Base-by-base conservation (phyloP, 768 basidiomycete species). In the Pisolithus albus region DNA sequence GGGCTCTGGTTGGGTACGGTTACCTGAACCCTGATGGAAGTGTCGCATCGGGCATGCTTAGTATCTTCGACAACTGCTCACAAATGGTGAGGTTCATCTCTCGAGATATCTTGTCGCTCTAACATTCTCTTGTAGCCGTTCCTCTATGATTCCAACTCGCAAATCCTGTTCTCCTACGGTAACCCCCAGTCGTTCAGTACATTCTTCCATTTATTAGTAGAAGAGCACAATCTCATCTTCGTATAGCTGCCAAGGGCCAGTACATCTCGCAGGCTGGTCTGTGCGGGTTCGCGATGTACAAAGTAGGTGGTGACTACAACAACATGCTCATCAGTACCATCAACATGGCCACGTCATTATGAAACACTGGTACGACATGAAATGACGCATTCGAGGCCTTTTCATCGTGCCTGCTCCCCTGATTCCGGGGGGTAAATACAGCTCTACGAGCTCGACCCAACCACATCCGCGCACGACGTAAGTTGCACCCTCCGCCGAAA, bases 91-190 rank as follows among this genome's bases (percentile, higher is more conserved):
- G 81, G 70, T 3, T 4, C 34, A 7, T 8, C 5, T n/a, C n/a
- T 21, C 0, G 11, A 34, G 13, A 13, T 39, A 5, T 2, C 6
- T 24, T 10, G 2, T 36, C 39, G 5, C 19, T 36, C 15, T 49
- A 45, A 59, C 24, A 5, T 21, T 40, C 10, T 15, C 28, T 36
- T 43, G 15, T 61, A 90, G 88, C 83, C 86, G 1, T 86, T 76
- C 52, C 75, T 87, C 23, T 88, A 86, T 65, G 75, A 84, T 62
- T 53, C 73, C 39, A 68, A 68, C 1, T 71, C 73, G 0, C 68
- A 80, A 41, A 67, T 81, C 49, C 73, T 83, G 70, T 73, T 90
- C 32, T 78, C 86, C 1, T 90, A 77, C 57, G 88, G 90, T 53
- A 70, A 86, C 56, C 61, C 79, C 0, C 58, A 70, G 45, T 85